These are phyloP conservation scores for Verbascum thapsus DNA, from an alignment of 257 asterid genomes.

Conservation along the genomic window DNA sequence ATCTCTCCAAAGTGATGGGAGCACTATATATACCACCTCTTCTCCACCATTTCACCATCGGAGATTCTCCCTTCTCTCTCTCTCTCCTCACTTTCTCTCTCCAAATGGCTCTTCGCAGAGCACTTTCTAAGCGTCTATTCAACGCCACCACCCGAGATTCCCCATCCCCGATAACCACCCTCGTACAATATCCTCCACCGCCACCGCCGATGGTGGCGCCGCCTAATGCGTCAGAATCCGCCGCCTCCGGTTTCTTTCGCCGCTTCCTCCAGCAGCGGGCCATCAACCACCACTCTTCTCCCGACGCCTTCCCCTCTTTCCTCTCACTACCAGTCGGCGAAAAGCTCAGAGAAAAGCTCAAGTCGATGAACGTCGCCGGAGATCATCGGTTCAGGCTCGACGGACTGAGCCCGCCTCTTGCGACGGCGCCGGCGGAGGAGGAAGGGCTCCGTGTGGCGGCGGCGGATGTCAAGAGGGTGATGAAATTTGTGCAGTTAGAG, in stretches of 20 bases:
- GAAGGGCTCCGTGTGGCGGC: constrained; percentile 35
- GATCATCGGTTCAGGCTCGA: constrained; percentile 41
- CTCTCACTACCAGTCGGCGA: constrained; percentile 65
- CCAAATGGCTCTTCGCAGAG: constrained; percentile 70
- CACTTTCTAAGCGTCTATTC: constrained; percentile 37
- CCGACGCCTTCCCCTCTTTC: constrained; percentile 49
- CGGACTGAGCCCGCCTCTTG: constrained; percentile 33
- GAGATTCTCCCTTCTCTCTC: constrained; percentile 13
- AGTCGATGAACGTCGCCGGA: constrained; percentile 38
- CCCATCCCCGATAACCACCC: constrained; percentile 31
- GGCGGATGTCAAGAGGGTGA: constrained; percentile 55
- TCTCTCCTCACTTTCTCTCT: constrained; percentile 1
- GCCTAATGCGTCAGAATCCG: constrained; percentile 21
- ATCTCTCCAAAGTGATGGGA: constrained; percentile 25
- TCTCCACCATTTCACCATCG: constrained; percentile 36
- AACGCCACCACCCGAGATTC: constrained; percentile 13
- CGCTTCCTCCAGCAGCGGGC: constrained; percentile 56
- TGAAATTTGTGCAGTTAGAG: constrained; percentile 56
- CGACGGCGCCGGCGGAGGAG: constrained; percentile 14
- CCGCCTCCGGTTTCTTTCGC: constrained; percentile 39
- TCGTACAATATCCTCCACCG: background rate
- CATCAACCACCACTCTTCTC: constrained; percentile 49
- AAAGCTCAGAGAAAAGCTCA: constrained; percentile 57
- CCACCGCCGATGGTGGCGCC: constrained; percentile 30
- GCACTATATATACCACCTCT: constrained; percentile 44